These are phyloP conservation scores for Russula ochroleuca DNA, from an alignment of 768 basidiomycete species.

Conservation along the genomic window DNA sequence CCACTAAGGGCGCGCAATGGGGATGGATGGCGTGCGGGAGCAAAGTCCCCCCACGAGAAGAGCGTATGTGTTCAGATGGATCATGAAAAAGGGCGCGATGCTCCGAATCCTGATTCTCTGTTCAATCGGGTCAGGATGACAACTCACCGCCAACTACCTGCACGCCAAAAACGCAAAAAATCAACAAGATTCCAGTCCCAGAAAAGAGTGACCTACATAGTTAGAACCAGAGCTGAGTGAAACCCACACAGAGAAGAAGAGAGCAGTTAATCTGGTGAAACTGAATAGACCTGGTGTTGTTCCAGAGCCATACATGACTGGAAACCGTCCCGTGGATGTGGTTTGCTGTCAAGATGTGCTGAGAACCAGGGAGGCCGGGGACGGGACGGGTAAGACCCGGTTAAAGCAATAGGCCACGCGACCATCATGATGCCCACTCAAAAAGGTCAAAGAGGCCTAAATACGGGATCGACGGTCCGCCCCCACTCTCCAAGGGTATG, in stretches of 20 bases:
- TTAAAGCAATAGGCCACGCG: background rate
- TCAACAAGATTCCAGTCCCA: background rate
- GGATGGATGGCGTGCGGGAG: background rate
- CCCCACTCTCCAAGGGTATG: background rate
- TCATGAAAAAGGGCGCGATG: background rate
- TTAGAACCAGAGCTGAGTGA: conserved; percentile 66
- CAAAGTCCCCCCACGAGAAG: background rate
- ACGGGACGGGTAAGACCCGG: background rate
- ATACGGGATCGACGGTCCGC: background rate
- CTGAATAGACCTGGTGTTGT: conserved; percentile 2
- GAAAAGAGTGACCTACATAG: conserved; percentile 49
- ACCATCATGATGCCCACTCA: too few species aligned
- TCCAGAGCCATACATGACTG: conserved; percentile 1
- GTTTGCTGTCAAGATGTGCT: background rate
- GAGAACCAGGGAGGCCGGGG: too few species aligned
- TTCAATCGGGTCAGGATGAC: background rate
- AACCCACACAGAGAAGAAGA: conserved; percentile 56
- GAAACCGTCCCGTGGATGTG: background rate
- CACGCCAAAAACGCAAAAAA: background rate
- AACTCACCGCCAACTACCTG: conserved; percentile 40
- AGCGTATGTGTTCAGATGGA: background rate
- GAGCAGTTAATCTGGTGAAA: conserved; percentile 23
- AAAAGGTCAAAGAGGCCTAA: background rate
- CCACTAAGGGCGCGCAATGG: background rate
- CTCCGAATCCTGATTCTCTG: background rate